These are phyloP conservation scores for Citrus maxima DNA, from an alignment of 345 rosid genomes.

Conservation along the genomic window DNA sequence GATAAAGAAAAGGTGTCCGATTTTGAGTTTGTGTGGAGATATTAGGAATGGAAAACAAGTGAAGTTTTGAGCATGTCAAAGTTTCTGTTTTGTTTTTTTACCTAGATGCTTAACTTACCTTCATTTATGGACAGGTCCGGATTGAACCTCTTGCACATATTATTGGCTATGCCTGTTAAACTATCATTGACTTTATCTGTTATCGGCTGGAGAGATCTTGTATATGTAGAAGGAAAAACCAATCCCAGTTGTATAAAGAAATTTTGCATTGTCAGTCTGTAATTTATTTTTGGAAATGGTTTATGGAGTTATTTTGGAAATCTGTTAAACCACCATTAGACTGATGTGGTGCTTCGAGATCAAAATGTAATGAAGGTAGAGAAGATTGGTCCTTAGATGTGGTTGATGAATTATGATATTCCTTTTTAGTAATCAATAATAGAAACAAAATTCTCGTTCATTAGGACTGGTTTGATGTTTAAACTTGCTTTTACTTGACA, in stretches of 20 bases:
- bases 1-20: background rate
- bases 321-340: background rate
- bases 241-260: background rate
- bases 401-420: background rate
- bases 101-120: background rate
- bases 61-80: background rate
- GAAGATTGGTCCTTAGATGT: background rate
- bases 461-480: background rate
- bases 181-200: background rate
- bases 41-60: background rate
- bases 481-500: background rate
- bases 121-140: background rate
- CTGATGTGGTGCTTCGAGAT: background rate
- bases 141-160: background rate
- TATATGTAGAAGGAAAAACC: background rate
- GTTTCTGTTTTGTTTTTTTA: background rate
- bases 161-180: background rate
- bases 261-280: background rate
- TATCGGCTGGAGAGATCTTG: background rate
- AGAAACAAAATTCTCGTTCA: background rate
- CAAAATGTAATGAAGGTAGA: background rate
- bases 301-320: background rate
- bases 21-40: background rate
- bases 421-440: background rate
- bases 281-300: background rate